These are phyloP conservation scores for Prunus padus DNA, from an alignment of 306 rosid genomes.

Conservation along the genomic window DNA sequence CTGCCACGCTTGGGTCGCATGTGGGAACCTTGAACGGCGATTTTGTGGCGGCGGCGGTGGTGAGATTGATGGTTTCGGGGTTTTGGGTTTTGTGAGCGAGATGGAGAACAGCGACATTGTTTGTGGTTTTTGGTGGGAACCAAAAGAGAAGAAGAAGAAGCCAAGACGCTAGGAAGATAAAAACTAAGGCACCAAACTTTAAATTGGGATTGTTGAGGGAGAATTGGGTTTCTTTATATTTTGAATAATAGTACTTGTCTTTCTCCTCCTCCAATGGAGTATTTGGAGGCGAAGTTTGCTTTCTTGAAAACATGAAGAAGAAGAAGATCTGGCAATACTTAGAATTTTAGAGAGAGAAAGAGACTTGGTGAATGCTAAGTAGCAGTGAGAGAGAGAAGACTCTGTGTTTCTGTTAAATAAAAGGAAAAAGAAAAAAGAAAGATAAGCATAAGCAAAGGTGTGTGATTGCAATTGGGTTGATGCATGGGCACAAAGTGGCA, in stretches of 20 bases:
- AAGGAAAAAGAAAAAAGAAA: background rate
- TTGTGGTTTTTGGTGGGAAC: constrained; percentile 27
- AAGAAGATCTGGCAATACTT: constrained; percentile 6
- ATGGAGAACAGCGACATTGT: background rate
- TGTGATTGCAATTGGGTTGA: background rate
- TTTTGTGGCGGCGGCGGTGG: background rate
- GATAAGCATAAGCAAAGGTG: background rate
- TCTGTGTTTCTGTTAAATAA: no score
- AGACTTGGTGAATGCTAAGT: background rate
- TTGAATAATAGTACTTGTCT: background rate
- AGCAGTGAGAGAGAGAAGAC: background rate
- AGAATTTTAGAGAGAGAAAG: background rate
- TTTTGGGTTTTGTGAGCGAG: background rate
- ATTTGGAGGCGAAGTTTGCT: constrained; percentile 29
- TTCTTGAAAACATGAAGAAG: constrained; percentile 50
- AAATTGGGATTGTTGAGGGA: constrained; percentile 5
- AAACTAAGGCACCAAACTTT: constrained; percentile 31
- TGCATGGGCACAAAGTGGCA: background rate
- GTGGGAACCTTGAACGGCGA: background rate
- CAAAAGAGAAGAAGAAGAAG: constrained; percentile 29
- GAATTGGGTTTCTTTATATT: background rate
- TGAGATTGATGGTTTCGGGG: background rate
- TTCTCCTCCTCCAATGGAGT: constrained; percentile 25
- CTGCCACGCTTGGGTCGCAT: constrained; percentile 36
- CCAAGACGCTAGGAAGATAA: constrained; percentile 49